Conservation (phyloP, 1,284 basidiomycete genomes). For the Austroboletus niveus region DNA sequence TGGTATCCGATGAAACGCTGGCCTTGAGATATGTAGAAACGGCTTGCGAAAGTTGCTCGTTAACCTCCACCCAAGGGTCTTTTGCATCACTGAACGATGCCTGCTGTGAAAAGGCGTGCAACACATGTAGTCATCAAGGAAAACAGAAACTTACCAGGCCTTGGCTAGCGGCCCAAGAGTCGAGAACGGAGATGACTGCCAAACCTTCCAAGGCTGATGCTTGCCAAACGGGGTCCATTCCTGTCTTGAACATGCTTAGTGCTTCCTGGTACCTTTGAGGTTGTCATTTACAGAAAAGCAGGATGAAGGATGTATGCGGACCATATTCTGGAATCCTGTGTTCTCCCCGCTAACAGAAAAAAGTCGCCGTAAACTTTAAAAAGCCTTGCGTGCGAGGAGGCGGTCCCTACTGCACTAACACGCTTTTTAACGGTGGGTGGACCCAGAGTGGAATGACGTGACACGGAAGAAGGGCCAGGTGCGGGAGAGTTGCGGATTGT, state of each 20-base stretch:
- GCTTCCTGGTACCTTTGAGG: constrained; percentile 79
- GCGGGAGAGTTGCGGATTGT: constrained; percentile 58
- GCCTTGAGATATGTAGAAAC: constrained; percentile 60
- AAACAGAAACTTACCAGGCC: constrained; percentile 52
- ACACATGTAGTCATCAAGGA: constrained; percentile 12
- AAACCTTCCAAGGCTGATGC: constrained; percentile 83
- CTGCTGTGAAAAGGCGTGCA: constrained; percentile 39
- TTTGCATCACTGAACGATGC: constrained; percentile 46
- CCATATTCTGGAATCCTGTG: constrained; percentile 79
- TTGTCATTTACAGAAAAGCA: constrained; percentile 24
- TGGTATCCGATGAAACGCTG: constrained; percentile 51
- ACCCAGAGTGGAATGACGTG: constrained; percentile 51
- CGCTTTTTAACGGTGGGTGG: constrained; percentile 54
- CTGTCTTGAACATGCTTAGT: constrained; percentile 64
- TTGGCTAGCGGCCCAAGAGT: constrained; percentile 77
- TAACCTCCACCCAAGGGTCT: constrained; percentile 68
- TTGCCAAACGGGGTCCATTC: constrained; percentile 83
- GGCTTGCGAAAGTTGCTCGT: constrained; percentile 68
- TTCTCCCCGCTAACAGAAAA: constrained; percentile 79
- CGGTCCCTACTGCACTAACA: constrained; percentile 56
- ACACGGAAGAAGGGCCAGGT: constrained; percentile 25
- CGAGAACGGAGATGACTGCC: constrained; percentile 74
- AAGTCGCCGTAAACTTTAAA: constrained; percentile 89
- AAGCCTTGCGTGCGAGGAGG: constrained; percentile 75
- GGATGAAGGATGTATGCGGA: constrained; percentile 36